Evolutionary conservation across 1,284 basidiomycete species (phyloP).

Genomic region (Neonothopanus nambi): DNA sequence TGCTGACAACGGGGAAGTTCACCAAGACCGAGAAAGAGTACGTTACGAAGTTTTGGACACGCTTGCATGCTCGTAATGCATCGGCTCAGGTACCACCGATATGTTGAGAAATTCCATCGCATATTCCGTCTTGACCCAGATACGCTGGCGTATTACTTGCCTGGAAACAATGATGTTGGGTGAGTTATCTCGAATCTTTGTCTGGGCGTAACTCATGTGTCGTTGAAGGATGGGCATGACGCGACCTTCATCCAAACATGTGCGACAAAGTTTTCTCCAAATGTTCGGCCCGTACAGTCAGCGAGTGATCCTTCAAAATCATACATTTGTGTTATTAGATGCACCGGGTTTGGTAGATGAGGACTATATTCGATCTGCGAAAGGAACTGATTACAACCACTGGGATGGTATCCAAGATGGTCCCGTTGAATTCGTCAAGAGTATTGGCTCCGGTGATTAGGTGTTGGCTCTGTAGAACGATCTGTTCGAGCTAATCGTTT

Average conservation of each 20-base stretch:
- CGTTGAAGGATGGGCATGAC: slow-evolving; percentile 53
- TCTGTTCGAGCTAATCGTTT: slow-evolving; percentile 10
- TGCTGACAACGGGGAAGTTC: slow-evolving; percentile 70
- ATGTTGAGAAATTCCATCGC: slow-evolving; percentile 58
- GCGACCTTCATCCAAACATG: slow-evolving; percentile 49
- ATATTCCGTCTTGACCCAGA: slow-evolving; percentile 33
- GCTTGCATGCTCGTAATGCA: neutral
- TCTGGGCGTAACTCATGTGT: slow-evolving; percentile 14
- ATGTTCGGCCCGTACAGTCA: slow-evolving; percentile 62
- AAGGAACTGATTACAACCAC: slow-evolving; percentile 48
- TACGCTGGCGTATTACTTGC: slow-evolving; percentile 57
- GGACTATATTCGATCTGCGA: slow-evolving; percentile 66
- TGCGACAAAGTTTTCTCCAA: slow-evolving; percentile 52
- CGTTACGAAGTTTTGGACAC: neutral
- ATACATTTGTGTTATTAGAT: slow-evolving; percentile 71
- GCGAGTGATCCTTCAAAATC: slow-evolving; percentile 55
- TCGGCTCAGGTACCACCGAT: slow-evolving; percentile 56
- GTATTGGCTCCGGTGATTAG: slow-evolving; percentile 47
- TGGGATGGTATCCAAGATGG: slow-evolving; percentile 67
- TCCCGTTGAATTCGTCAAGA: slow-evolving; percentile 71
- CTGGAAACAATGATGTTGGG: slow-evolving; percentile 87
- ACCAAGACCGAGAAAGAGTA: slow-evolving; percentile 1
- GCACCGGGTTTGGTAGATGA: slow-evolving; percentile 75
- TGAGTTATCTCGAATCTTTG: slow-evolving; percentile 31
- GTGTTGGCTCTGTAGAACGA: slow-evolving; percentile 14